Conservation (phyloP, 768 basidiomycete species). For the Ramaria sp. region DNA sequence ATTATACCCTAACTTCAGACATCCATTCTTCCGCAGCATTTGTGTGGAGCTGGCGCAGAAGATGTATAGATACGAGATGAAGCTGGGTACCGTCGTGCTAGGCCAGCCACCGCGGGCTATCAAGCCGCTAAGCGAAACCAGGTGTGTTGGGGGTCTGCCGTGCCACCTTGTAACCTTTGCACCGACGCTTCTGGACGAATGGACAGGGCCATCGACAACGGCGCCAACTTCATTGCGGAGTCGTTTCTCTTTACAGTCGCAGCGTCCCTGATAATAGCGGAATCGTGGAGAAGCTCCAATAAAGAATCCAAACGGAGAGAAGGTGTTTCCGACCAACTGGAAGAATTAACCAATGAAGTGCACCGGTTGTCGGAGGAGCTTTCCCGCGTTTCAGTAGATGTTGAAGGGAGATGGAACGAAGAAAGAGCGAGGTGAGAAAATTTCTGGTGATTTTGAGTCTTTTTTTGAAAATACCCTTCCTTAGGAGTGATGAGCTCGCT, state of each 20-base stretch:
- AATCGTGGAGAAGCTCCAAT: conserved; percentile 64
- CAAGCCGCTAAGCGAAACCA: conserved; percentile 66
- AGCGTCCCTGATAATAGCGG: conserved; percentile 59
- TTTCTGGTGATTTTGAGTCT: background rate
- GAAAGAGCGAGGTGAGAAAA: conserved; percentile 37
- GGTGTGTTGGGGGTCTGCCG: conserved; percentile 35
- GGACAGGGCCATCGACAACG: conserved; percentile 71
- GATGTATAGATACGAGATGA: conserved; percentile 65
- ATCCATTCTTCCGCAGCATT: conserved; percentile 57
- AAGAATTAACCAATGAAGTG: conserved; percentile 39
- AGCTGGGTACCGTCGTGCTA: conserved; percentile 63
- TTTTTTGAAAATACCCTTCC: background rate
- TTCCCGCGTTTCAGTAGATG: conserved; percentile 25
- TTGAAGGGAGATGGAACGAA: conserved; percentile 35
- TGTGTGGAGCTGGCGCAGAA: conserved; percentile 68
- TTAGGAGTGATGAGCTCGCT: conserved; percentile 56
- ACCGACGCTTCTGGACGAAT: background rate
- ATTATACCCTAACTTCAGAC: conserved; percentile 30
- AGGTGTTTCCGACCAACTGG: conserved; percentile 59
- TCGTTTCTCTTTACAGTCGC: conserved; percentile 78
- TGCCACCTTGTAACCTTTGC: background rate
- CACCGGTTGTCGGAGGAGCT: conserved; percentile 33
- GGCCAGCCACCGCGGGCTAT: conserved; percentile 65
- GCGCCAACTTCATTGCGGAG: conserved; percentile 76
- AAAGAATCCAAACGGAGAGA: conserved; percentile 62